Conservation (phyloP, 2,329 filamentous ascomycete genomes). For the Aspergillus tamarii region DNA sequence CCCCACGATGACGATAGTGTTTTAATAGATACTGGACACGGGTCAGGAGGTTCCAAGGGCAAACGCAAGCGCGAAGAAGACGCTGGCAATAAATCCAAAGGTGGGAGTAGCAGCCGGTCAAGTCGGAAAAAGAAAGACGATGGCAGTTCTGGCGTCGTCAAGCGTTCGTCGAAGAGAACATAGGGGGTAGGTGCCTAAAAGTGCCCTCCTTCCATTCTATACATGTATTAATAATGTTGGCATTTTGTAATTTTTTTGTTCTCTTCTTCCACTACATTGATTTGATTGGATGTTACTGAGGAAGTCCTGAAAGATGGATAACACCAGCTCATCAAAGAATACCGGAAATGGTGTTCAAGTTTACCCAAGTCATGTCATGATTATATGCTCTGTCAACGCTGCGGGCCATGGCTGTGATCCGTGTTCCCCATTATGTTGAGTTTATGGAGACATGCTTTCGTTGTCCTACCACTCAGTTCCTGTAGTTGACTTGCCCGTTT, state of each 20-base stretch:
- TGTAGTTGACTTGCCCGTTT: not conserved
- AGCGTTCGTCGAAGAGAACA: slow-evolving; percentile 36
- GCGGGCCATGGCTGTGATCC: not conserved
- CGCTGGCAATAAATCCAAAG: slow-evolving; percentile 51
- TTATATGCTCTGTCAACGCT: not conserved
- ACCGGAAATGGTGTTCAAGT: not conserved
- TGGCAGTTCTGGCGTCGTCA: slow-evolving; percentile 32
- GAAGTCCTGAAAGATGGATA: not conserved
- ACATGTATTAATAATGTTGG: slow-evolving; percentile 18
- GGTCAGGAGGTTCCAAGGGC: slow-evolving; percentile 36
- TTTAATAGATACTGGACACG: slow-evolving; percentile 40
- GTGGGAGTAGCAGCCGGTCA: slow-evolving; percentile 42
- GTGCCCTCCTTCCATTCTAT: slow-evolving; percentile 1
- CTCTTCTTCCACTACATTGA: not conserved
- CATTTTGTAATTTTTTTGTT: not conserved
- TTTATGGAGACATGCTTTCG: not conserved
- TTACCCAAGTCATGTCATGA: not conserved
- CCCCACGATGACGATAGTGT: slow-evolving; percentile 49
- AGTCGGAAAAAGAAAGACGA: slow-evolving; percentile 47
- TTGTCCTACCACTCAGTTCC: not conserved
- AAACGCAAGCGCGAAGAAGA: slow-evolving; percentile 55
- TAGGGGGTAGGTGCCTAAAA: slow-evolving; percentile 29
- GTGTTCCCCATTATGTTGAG: not conserved
- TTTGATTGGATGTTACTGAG: not conserved
- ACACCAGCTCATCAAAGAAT: not conserved